These are phyloP conservation scores for Diaporthe sp. DNA, from an alignment of 2,329 filamentous ascomycete genomes.

Conservation along the genomic window DNA sequence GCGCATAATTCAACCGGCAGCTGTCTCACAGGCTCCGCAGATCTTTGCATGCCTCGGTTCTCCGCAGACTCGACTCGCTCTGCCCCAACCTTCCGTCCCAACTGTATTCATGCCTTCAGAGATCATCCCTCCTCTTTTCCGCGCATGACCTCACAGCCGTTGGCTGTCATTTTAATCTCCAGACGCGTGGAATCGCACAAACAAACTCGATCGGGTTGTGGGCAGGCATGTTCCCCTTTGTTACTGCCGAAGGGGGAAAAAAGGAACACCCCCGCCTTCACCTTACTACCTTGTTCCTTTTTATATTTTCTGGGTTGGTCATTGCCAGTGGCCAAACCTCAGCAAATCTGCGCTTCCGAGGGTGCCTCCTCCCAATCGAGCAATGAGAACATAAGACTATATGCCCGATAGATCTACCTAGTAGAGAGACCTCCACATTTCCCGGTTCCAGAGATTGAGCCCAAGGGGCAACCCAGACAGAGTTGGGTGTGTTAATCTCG, in stretches of 20 bases:
- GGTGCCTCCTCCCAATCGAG: neutral
- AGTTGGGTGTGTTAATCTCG: constrained; percentile 26
- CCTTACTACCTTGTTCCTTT: neutral
- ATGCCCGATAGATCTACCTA: neutral
- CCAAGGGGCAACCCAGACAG: neutral
- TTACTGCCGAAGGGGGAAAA: neutral
- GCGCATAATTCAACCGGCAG: neutral
- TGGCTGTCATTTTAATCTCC: neutral
- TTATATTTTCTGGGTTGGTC: neutral
- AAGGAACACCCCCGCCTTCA: neutral
- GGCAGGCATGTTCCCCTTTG: neutral
- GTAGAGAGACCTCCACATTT: neutral
- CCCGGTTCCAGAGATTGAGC: neutral
- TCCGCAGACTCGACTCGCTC: constrained; percentile 14
- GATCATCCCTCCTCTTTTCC: neutral
- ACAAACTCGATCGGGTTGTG: neutral
- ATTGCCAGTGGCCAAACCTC: neutral
- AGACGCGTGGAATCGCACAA: neutral
- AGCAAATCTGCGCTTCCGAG: neutral
- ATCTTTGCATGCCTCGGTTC: constrained; percentile 10
- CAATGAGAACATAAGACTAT: neutral
- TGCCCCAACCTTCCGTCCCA: constrained; percentile 2
- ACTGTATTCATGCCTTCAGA: neutral
- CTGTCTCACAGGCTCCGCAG: constrained; percentile 14
- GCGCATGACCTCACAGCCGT: constrained; percentile 3